phyloP scores from a whole-genome alignment of 2,329 filamentous ascomycete genomes.

The Emergomyces pasteurianus region DNA sequence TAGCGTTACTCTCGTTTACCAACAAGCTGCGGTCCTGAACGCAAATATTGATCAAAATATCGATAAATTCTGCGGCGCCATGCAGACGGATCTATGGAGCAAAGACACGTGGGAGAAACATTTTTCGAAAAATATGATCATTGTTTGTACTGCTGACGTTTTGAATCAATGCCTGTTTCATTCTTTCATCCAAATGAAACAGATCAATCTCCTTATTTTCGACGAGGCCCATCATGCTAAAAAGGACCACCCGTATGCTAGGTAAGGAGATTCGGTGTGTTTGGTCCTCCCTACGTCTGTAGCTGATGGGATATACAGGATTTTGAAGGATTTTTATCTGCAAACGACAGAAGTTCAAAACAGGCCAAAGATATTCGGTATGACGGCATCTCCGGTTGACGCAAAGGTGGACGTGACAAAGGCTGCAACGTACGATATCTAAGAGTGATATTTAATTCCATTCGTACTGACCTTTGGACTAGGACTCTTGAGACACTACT shows the following conservation, averaged over 20 bases:
- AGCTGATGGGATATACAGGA: constrained; percentile 31
- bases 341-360: constrained; percentile 31
- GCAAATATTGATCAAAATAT: constrained; percentile 69
- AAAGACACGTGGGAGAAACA: constrained; percentile 47
- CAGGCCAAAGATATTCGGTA: constrained; percentile 74
- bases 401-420: constrained; percentile 59
- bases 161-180: constrained; percentile 66
- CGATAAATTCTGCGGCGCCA: constrained; percentile 60
- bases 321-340: constrained; percentile 78
- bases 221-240: constrained; percentile 96
- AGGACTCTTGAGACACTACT: constrained; percentile 63
- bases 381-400: constrained; percentile 94
- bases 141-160: constrained; percentile 88
- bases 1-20: constrained; percentile 79
- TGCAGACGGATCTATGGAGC: constrained; percentile 50
- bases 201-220: constrained; percentile 84
- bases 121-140: constrained; percentile 58
- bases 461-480: constrained; percentile 6
- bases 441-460: background rate
- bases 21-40: constrained; percentile 72
- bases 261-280: constrained; percentile 25
- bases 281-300: background rate
- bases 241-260: constrained; percentile 80
- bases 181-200: constrained; percentile 65
- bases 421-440: constrained; percentile 43